These are phyloP conservation scores for Melaleuca alternifolia DNA, from an alignment of 345 rosid genomes.

Conservation along the genomic window DNA sequence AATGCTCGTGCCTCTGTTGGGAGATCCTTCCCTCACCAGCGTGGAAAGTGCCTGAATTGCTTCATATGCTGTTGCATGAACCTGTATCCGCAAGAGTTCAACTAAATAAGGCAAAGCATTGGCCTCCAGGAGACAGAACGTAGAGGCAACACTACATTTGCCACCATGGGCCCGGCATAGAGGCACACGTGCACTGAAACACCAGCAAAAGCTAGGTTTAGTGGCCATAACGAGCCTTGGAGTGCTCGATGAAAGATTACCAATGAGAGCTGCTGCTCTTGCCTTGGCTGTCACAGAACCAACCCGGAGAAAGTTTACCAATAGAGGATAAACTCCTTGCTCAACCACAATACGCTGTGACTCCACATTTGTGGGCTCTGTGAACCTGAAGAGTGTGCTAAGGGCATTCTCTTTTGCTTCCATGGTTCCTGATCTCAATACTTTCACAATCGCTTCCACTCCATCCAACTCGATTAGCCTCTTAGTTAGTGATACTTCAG, in stretches of 20 bases:
- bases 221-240: conserved; percentile 22
- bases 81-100: conserved; percentile 19
- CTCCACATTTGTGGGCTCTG: conserved; percentile 34
- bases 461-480: conserved; percentile 49
- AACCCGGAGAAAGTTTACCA: conserved; percentile 30
- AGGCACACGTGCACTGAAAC: conserved; percentile 20
- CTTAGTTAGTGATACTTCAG: conserved; percentile 27
- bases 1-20: conserved; percentile 24
- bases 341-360: conserved; percentile 41
- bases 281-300: conserved; percentile 46
- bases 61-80: conserved; percentile 39
- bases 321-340: conserved; percentile 38
- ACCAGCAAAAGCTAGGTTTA: conserved; percentile 24
- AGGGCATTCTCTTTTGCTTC: conserved; percentile 62
- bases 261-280: conserved; percentile 54
- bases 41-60: conserved; percentile 55
- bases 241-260: conserved; percentile 47
- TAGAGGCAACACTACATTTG: conserved; percentile 30
- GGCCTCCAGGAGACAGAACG: conserved; percentile 47
- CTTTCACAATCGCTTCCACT: conserved; percentile 25
- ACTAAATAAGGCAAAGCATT: conserved; percentile 38
- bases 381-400: conserved; percentile 53
- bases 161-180: conserved; percentile 45
- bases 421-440: conserved; percentile 32
- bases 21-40: conserved; percentile 24